Percentiles rank a stretch among this genome's conserved stretches.
Conservation (phyloP, 164 flowering plant species). For the Magnolia sinica region DNA sequence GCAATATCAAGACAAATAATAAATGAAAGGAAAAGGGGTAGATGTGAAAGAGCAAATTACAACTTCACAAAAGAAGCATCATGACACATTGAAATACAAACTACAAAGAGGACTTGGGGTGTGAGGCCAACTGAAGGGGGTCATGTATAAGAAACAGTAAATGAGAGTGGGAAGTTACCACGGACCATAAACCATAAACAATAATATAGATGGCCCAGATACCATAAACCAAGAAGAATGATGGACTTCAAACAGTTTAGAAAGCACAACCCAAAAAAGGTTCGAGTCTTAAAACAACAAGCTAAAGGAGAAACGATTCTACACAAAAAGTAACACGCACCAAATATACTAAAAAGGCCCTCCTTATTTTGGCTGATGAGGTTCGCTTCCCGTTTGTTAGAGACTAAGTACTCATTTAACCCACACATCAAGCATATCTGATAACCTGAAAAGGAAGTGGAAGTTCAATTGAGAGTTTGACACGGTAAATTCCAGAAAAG, state of each 20-base stretch:
- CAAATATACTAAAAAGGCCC: slow-evolving; percentile 83
- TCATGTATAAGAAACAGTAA: too few relatives aligned
- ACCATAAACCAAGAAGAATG: background rate
- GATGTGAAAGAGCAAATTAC: background rate
- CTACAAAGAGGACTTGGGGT: background rate
- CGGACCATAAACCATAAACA: background rate
- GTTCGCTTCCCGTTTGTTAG: slow-evolving; percentile 52
- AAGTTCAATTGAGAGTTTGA: background rate
- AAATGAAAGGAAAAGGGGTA: background rate
- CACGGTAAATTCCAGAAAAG: background rate
- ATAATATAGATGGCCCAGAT: background rate
- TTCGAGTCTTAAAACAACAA: background rate
- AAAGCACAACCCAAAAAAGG: too few relatives aligned
- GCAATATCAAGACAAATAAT: background rate
- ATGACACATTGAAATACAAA: background rate
- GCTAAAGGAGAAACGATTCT: background rate
- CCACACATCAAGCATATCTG: slow-evolving; percentile 62
- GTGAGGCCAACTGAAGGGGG: background rate
- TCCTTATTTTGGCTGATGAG: slow-evolving; percentile 87
- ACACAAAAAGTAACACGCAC: slow-evolving; percentile 34
- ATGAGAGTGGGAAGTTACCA: background rate
- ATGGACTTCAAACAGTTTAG: background rate
- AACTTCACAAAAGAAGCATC: background rate
- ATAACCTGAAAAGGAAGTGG: slow-evolving; percentile 46
- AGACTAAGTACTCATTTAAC: slow-evolving; percentile 63